Evolutionary conservation across 306 rosid genomes (phyloP).

Genomic region (Vigna trinervia): DNA sequence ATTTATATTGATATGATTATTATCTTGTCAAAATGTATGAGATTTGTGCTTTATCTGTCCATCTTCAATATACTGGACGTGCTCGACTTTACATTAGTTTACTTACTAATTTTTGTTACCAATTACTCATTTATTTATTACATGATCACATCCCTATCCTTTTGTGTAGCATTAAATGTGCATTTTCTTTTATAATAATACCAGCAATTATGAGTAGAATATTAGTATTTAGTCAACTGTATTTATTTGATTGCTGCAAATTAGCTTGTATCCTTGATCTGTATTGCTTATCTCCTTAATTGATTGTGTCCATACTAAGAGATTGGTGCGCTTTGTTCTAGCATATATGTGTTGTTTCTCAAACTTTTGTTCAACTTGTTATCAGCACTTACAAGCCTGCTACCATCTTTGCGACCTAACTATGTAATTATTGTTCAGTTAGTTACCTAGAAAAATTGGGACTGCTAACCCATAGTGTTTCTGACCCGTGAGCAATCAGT

Average conservation of each 20-base stretch:
- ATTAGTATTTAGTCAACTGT: background rate
- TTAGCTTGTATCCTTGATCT: background rate
- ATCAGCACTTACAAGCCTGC: too few relatives aligned
- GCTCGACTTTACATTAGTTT: too few relatives aligned
- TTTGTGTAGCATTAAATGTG: background rate
- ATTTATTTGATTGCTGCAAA: background rate
- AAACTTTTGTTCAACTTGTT: background rate
- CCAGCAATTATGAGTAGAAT: slow-evolving; percentile 3
- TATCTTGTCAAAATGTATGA: background rate
- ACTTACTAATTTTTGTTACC: too few relatives aligned
- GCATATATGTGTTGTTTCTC: background rate
- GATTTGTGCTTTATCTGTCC: too few relatives aligned
- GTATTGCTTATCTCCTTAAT: background rate
- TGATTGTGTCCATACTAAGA: background rate
- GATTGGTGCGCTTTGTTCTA: background rate
- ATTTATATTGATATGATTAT: slow-evolving; percentile 16
- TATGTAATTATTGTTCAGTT: background rate
- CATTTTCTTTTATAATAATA: slow-evolving; percentile 9
- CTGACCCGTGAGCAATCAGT: too few relatives aligned
- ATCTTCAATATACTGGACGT: too few relatives aligned
- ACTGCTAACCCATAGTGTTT: background rate
- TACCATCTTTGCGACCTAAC: background rate
- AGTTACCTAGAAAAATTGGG: background rate
- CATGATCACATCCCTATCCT: background rate
- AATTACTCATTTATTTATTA: too few relatives aligned